Evolutionary conservation across 352 stramenopile genomes (phyloP), one percentile per base, ranked within the genome.

Genomic region (Globisporangium echinulatum): DNA sequence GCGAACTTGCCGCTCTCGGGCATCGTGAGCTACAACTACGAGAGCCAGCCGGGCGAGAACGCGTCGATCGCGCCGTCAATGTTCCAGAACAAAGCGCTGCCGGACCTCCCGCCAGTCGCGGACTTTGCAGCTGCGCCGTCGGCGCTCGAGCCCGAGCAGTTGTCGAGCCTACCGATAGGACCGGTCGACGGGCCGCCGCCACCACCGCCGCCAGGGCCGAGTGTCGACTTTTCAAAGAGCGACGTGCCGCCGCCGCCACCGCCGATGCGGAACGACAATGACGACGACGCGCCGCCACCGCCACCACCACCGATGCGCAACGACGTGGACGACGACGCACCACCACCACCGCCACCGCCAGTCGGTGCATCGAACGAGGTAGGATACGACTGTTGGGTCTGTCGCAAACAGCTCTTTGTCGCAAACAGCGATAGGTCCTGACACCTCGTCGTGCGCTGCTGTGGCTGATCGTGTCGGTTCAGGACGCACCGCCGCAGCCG

Each of bases 21-120:
- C 49, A 90, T 93, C 61, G 83, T 81, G 46, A 70, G 90, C 63
- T 87, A 89, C 68, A 80, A 85, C 58, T 94, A 90, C 56, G 77
- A 81, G n/a, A 69, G 77, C 47, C 79, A 88, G 46, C 56, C 63
- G 13, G 63, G 62, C 7, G 65, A 57, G 46, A 89, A 63, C 46
- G 66, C 68, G 38, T 92, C 80, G 14, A 95, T 95, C 51, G 85
- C 85, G 42, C 85, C 85, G 42, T 95, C 85, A 5, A 68, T 89
- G 58, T 94, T 91, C 58, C 85, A 94, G 60, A 79, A 91, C 68
- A 90, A 92, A 59, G 63, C 72, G 25, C 66, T 93, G 37, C 80
- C 81, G 11, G 85, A 95, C 54, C 42, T 93, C 1, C 82, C 85
- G 37, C 49, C 74, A 0, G 70, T 90, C 3, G 73, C 78, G 0